Conservation (phyloP, 1,139 yeast genomes). For the Suhomyces panamericanus region DNA sequence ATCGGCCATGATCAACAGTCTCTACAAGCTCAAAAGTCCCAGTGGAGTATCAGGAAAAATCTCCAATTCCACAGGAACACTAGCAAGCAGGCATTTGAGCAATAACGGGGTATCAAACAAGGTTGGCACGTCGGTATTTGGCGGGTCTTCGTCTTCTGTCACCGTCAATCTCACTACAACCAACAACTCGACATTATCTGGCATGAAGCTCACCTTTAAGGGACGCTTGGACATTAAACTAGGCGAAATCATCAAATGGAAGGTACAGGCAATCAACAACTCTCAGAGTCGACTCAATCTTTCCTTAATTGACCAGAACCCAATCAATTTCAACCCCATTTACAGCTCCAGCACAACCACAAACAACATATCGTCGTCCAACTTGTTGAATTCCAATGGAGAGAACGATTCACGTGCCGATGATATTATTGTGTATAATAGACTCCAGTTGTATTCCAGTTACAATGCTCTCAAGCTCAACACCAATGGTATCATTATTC, state of each 20-base stretch:
- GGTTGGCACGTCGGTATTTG: slow-evolving; percentile 17
- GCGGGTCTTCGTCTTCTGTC: slow-evolving; percentile 37
- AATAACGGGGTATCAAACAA: slow-evolving; percentile 3
- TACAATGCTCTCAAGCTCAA: slow-evolving; percentile 41
- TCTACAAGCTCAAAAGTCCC: slow-evolving; percentile 20
- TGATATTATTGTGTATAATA: slow-evolving; percentile 21
- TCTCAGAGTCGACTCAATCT: slow-evolving; percentile 48
- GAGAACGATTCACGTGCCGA: slow-evolving; percentile 4
- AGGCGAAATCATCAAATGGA: slow-evolving; percentile 66
- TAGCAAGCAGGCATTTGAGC: slow-evolving; percentile 1
- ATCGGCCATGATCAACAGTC: slow-evolving; percentile 21
- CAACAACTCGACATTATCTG: slow-evolving; percentile 37
- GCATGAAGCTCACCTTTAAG: slow-evolving; percentile 59
- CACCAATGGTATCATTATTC: slow-evolving; percentile 53
- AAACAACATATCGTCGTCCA: slow-evolving; percentile 20
- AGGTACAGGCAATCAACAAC: slow-evolving; percentile 65
- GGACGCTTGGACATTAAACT: slow-evolving; percentile 63
- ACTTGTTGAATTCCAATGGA: slow-evolving; percentile 12
- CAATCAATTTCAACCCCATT: slow-evolving; percentile 25
- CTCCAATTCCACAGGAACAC: slow-evolving; percentile 6
- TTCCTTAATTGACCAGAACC: slow-evolving; percentile 38
- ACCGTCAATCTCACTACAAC: slow-evolving; percentile 44
- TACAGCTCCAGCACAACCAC: slow-evolving; percentile 13
- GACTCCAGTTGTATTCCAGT: slow-evolving; percentile 28
- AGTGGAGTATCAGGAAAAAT: slow-evolving; percentile 6